Evolutionary conservation across 352 stramenopile species (phyloP).

Genomic region (Globisporangium mamillatum): DNA sequence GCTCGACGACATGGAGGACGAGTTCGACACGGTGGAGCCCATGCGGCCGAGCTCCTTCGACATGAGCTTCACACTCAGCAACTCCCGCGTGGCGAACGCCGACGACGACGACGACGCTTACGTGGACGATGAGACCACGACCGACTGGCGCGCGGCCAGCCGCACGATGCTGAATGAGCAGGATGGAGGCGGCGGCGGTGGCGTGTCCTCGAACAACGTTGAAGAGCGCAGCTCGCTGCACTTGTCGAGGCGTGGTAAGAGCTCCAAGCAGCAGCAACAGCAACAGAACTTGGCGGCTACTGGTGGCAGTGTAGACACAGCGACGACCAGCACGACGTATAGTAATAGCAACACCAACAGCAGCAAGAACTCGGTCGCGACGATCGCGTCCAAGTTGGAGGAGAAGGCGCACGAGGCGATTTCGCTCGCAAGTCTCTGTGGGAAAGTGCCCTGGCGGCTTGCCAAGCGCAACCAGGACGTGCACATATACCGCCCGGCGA

Average conservation of each 20-base stretch:
- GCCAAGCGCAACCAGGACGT: slow-evolving; percentile 81
- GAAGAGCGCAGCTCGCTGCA: slow-evolving; percentile 14
- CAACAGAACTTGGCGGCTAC: not conserved
- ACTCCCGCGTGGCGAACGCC: slow-evolving; percentile 33
- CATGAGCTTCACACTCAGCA: slow-evolving; percentile 81
- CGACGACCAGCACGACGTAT: slow-evolving; percentile 19
- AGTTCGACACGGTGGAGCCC: slow-evolving; percentile 80
- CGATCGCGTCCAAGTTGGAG: slow-evolving; percentile 62
- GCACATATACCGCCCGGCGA: slow-evolving; percentile 63
- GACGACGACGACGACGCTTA: slow-evolving; percentile 25
- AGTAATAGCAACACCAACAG: slow-evolving; percentile 15
- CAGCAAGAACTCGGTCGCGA: slow-evolving; percentile 36
- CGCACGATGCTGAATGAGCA: slow-evolving; percentile 16
- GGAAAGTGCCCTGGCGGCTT: slow-evolving; percentile 61
- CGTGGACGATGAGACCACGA: slow-evolving; percentile 22
- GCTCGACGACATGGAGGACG: slow-evolving; percentile 72
- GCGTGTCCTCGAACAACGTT: not conserved
- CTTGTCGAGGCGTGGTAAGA: slow-evolving; percentile 11
- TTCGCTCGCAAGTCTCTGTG: slow-evolving; percentile 52
- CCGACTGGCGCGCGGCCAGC: slow-evolving; percentile 14
- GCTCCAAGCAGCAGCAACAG: not conserved
- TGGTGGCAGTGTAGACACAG: not conserved
- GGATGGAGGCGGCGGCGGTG: not conserved
- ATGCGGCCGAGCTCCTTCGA: slow-evolving; percentile 87
- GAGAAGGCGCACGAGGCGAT: slow-evolving; percentile 73